Base-by-base conservation (phyloP, 495 filamentous ascomycete species). In the Tricharina praecox region DNA sequence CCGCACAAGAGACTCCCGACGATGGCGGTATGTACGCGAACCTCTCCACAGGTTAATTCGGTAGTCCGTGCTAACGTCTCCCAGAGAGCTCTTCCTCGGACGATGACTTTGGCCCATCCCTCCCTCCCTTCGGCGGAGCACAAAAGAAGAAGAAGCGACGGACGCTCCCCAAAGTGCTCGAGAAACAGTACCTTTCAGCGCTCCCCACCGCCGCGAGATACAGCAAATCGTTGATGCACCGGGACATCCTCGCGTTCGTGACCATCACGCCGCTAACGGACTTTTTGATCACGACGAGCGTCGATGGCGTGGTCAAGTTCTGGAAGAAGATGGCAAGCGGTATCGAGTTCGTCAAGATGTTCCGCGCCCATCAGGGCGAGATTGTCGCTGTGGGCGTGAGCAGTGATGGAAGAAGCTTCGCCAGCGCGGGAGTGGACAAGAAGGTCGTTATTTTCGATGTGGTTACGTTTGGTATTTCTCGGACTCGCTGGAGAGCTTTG, bases 341-440 rank as follows among this genome's bases (percentile, higher is more conserved):
- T 0, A 82, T 95, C 25, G 90, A 99, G 64, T 96, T 96, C 55
- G 86, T 96, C 13, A 99, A 99, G 66, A 86, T 95, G 67, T 99
- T 93, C 67, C 77, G 77, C 49, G 87, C 86, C 15, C 92, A 96
- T 62, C 70, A 70, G 46, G 83, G 82, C 24, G 87, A 92, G 61
- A 85, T 96, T 56, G 76, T 68, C 25, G 78, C 79, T 30, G 82
- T 86, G 23, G 85, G 76, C 39, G 76, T 81, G 16, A 95, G 88
- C 61, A 70, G 77, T 30, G 90, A 99, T 64, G 90, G 90, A 4
- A 74, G 86, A 60, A 94, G 82, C 64, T 95, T 88, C 70, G 92
- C 88, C 36, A 93, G 85, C 7, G 81, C 78, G 1, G 92, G 90
- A 16, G 66, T 55, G 10, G 92, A 96, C 61, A 83, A 82, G 59